Evolutionary conservation across 306 rosid genomes (phyloP), one percentile per base, ranked within the genome.

Genomic region (Gastrolobium villosum): DNA sequence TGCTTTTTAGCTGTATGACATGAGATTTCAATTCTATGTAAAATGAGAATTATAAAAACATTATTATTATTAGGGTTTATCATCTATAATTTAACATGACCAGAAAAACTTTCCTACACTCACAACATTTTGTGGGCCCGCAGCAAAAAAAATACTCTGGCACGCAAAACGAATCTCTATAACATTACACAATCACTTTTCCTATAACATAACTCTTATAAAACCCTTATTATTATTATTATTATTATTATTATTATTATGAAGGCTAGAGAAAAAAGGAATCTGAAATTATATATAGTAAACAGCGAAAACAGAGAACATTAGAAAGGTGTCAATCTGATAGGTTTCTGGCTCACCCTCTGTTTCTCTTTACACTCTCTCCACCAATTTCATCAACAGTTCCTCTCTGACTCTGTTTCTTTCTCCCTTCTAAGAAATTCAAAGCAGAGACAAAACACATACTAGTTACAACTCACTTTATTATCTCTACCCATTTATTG

Each of bases 401-500:
- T 67, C 56, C 26, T 45, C 40, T 30, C 28, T 10, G 3, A 8
- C 71, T 61, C 49, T 36, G 8, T 15, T 37, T 26, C 32, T 11
- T 49, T 41, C 56, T 65, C 34, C 72, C 44, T 43, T 26, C 52
- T 65, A 31, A 59, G 20, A 48, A 5, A 64, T 46, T 15, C 56
- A 49, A 68, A 63, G 44, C 52, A 65, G 34, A 65, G 34, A 60
- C 39, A 40, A 61, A 77, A 74, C 20, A 50, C 79, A 60, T 35
- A 40, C 57, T 39, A 32, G 9, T 70, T 62, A 15, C 48, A 65
- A 64, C 66, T 43, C 73, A 56, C 50, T 70, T 65, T 52, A 28
- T 82, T 15, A n/a, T 84, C 55, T 7, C 43, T 20, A 10, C 57
- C 46, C 50, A 26, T 1, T n/a, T n/a, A n/a, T n/a, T n/a, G n/a